Percentiles rank a stretch among this genome's conserved stretches.
Conservation (phyloP, 805 yeast genomes). For the Spencermartinsiella europaea region DNA sequence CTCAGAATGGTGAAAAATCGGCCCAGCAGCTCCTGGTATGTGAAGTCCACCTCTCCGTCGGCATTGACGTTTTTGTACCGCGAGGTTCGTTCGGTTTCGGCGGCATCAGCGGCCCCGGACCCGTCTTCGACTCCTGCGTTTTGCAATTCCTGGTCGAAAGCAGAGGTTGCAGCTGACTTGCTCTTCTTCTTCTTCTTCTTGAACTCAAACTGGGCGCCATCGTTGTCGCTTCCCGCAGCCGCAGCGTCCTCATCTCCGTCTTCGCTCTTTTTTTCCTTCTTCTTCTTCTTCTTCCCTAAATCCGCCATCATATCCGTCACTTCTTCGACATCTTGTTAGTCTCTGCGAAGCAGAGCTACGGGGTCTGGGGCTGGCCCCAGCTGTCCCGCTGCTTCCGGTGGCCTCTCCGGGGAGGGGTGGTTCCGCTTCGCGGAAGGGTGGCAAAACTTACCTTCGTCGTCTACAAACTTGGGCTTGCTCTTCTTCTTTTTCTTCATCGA, state of each 20-base stretch:
- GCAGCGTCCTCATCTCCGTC: conserved; percentile 40
- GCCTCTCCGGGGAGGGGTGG: too few relatives aligned
- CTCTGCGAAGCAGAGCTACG: too few relatives aligned
- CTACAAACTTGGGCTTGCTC: conserved; percentile 24
- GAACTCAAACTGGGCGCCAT: conserved; percentile 49
- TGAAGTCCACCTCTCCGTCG: conserved; percentile 48
- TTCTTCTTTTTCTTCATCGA: conserved; percentile 32
- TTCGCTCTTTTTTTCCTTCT: conserved; percentile 28
- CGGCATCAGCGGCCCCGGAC: conserved; percentile 14
- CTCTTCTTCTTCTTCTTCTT: conserved; percentile 41
- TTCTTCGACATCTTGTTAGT: conserved; percentile 31
- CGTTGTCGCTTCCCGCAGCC: conserved; percentile 43
- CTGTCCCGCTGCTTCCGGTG: too few relatives aligned
- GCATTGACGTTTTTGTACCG: conserved; percentile 31
- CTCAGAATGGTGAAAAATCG: conserved; percentile 84
- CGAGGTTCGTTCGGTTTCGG: conserved; percentile 16
- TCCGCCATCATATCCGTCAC: conserved; percentile 69
- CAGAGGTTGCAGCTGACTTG: conserved; percentile 51
- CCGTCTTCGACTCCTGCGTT: conserved; percentile 77
- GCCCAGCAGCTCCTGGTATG: conserved; percentile 71
- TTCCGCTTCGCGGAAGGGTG: too few relatives aligned
- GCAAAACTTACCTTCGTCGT: conserved; percentile 8
- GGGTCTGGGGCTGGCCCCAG: too few relatives aligned
- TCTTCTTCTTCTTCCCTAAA: conserved; percentile 61
- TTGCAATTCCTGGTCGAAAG: conserved; percentile 84